Base-by-base conservation (phyloP, 108 stramenopile genomes). In the Fistulifera pelliculosa region DNA sequence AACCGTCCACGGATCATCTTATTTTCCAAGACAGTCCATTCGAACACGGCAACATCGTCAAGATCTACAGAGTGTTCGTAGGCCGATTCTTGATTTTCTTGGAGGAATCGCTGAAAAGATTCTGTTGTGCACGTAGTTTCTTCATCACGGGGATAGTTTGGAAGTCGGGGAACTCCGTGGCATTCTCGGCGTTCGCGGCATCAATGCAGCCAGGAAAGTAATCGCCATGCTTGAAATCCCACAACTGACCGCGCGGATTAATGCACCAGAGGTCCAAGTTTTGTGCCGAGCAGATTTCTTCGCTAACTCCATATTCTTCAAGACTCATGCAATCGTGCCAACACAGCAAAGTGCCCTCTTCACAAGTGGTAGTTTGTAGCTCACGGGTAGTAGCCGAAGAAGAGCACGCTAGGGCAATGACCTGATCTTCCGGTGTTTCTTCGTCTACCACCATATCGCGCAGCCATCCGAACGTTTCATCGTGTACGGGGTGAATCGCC, bases 311-410 rank as follows among this genome's bases (percentile, higher is more conserved):
- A 35, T 56, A 59, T 2, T 83, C 81, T 15, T 59, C 45, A 11
- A 80, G 57, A 28, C 59, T 27, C 76, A 79, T 73, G 70, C 91
- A 93, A 14, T 70, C 63, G 41, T 77, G 79, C 91, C 91, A 93
- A 65, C 91, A 93, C 50, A 68, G 80, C 31, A 75, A 21, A 53
- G 71, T 47, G 42, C 72, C 67, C 38, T 69, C 69, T 22, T 78
- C 71, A 62, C 90, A 92, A n/a, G 55, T 26, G 12, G 44, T 48
- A 0, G 49, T 61, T 8, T 52, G 41, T 2, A 81, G 64, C 45
- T 71, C 49, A 27, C 77, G 74, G 22, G 76, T 61, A 21, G 48
- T 38, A n/a, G 52, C 15, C 11, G 10, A 38, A 15, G 66, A 66
- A 39, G 75, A 72, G 50, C 81, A 78, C 5, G 75, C 66, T 21